Base-by-base conservation (phyloP, 2,329 filamentous ascomycete genomes). In the Botrytis squamosa region DNA sequence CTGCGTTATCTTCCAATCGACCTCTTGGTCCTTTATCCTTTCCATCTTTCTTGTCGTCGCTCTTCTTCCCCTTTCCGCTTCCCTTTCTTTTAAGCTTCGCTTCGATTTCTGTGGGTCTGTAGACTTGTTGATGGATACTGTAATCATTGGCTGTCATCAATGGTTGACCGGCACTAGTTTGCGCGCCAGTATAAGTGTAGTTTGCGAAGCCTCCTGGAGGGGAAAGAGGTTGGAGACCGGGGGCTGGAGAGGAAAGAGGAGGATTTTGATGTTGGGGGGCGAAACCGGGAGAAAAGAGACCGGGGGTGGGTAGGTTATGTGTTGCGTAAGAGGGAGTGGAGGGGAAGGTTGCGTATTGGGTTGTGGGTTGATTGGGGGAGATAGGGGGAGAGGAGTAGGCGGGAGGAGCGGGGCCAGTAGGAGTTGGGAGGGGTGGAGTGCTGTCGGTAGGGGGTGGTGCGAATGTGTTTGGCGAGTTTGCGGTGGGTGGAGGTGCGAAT, bases 31-130 rank as follows among this genome's bases (percentile, higher is more conserved):
- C 86, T 72, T 82, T 82, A 79, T 85, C 86, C 77, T 75, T 79
- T 6, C 64, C 64, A 36, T 52, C 49, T 6, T 25, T 49, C 14
- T 67, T 67, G 0, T 67, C 46, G 1, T 18, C 46, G n/a, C 49
- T 9, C 5, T 40, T 40, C 33, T 68, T 72, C 16, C 52, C 52
- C n/a, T 55, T 59, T 57, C 65, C 65, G 18, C 55, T 22, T 2
- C 52, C 52, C 77, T 74, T 85, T 52, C 85, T 83, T 46, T 86
- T 84, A 22, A 75, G 70, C n/a, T 77, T 76, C 55, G 83, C 82
- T 81, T 93, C 91, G 8, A 83, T 83, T 81, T 92, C 90, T 8
- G 89, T 91, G 1, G 92, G 92, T 72, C 89, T 83, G 80, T 94
- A 94, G 29, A 89, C 82, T 81, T 93, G 91, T 79, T 89, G 87